phyloP scores from a whole-genome alignment of 176 grass and related monocot genomes.

The Oryza meridionalis region DNA sequence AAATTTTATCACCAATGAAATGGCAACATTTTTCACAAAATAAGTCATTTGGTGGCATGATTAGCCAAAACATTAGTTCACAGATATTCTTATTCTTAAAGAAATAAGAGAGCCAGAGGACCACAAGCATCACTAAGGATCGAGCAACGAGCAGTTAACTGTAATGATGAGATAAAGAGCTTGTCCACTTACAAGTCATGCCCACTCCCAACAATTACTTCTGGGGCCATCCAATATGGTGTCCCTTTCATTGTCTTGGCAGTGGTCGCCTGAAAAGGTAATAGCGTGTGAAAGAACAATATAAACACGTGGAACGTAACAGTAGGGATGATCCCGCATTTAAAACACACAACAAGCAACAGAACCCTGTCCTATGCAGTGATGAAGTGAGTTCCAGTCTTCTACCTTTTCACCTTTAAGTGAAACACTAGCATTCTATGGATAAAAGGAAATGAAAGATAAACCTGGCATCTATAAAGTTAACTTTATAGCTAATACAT shows the following conservation, averaged over 20 bases:
- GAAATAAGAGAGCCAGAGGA: background rate
- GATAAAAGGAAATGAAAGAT: background rate
- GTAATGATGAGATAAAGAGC: conserved; percentile 16
- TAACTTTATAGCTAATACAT: background rate
- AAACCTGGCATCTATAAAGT: background rate
- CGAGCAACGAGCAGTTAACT: background rate
- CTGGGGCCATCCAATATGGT: conserved; percentile 93
- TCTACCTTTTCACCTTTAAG: background rate
- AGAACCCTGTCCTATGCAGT: background rate
- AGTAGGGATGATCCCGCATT: background rate
- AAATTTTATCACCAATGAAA: background rate
- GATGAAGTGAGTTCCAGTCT: background rate
- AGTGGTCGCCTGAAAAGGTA: conserved; percentile 63
- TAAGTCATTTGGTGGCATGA: background rate
- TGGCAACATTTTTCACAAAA: background rate
- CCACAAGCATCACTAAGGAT: conserved; percentile 10
- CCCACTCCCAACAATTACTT: conserved; percentile 90
- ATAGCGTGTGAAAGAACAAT: background rate
- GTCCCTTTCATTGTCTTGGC: conserved; percentile 93
- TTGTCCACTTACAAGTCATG: conserved; percentile 68
- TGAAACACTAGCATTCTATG: background rate
- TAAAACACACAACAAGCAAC: background rate
- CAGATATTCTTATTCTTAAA: conserved; percentile 4
- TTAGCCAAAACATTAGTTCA: background rate
- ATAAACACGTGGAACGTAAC: background rate